A percentile compares a stretch with the other conserved stretches of the same genome.
Conservation (phyloP, 495 filamentous ascomycete genomes). For the Aspergillus affinis region DNA sequence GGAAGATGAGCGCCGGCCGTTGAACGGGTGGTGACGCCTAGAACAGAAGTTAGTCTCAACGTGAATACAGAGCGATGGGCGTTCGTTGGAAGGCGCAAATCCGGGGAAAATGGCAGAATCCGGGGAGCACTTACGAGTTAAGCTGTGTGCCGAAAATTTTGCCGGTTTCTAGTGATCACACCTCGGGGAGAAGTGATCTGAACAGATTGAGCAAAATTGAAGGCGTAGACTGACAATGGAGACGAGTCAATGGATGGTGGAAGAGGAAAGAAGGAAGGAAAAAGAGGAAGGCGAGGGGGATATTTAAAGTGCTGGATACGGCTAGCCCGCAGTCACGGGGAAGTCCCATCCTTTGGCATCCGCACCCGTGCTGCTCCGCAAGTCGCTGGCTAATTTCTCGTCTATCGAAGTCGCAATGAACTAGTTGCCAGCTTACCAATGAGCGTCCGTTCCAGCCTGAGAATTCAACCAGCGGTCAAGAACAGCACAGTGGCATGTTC, state of each 20-base stretch:
- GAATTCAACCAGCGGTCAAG: background rate
- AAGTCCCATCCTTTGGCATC: no score
- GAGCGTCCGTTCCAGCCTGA: background rate
- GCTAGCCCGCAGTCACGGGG: constrained; percentile 12
- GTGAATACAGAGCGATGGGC: no score
- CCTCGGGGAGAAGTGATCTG: constrained; percentile 43
- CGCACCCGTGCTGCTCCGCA: constrained; percentile 1
- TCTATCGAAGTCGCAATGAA: background rate
- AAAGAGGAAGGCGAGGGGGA: constrained; percentile 6
- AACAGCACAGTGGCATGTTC: background rate
- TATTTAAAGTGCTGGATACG: constrained; percentile 17
- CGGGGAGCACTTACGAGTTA: constrained; percentile 43
- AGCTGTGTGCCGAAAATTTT: constrained; percentile 53
- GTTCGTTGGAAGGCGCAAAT: no score
- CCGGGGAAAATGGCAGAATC: background rate
- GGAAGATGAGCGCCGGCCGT: constrained; percentile 91
- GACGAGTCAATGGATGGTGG: constrained; percentile 11
- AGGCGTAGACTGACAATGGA: background rate
- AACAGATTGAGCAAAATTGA: constrained; percentile 14
- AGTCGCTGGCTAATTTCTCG: background rate
- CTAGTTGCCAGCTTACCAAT: background rate
- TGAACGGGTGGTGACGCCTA: constrained; percentile 95
- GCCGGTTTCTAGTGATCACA: constrained; percentile 48
- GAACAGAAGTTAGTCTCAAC: no score
- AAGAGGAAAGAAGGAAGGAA: constrained; percentile 9